Base-by-base conservation (phyloP, 2,329 filamentous ascomycete species). In the Hymenoscyphus fructigenus region DNA sequence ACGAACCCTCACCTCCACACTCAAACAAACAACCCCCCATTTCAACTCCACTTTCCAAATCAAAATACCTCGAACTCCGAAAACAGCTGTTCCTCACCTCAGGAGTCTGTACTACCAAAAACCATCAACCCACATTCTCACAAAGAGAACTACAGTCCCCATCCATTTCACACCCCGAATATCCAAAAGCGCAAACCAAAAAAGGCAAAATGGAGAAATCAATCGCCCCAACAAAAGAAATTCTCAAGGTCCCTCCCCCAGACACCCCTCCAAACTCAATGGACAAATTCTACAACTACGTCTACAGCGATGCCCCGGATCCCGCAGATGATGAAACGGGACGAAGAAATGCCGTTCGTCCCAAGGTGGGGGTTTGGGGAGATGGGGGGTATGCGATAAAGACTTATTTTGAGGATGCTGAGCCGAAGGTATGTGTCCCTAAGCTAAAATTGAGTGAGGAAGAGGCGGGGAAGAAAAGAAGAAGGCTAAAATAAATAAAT, bases 341-440 rank as follows among this genome's bases (percentile, higher is more conserved):
- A 47, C 6, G 41, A 5, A 20, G 3, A 20, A 23, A 50, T 9
- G 44, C 7, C 10, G 44, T 50, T 20, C n/a, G n/a, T 9, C 44
- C 44, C 3, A 50, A 12, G n/a, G 7, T 50, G 3, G 44, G 26
- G 44, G 44, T 12, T 23, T 12, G 9, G 3, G 44, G 10, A 7
- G n/a, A 50, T 26, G 44, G 44, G 20, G 5, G 20, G 4, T 12
- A 23, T 23, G 44, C 20, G 20, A 12, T 20, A 4, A 50, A n/a
- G n/a, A 50, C n/a, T 23, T 50, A 36, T 36, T 36, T 50, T 50
- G 44, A 50, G n/a, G 44, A 50, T 50, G 44, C 44, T 20, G 44
- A 23, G 44, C 44, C 44, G n/a, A 50, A 50, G 44, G n/a, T 50
- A 9, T 12, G 5, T 50, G 6, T 23, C 6, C n/a, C 20, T 50